These are phyloP conservation scores for Thielaviopsis populi DNA, from an alignment of 2,329 filamentous ascomycete species.

Conservation along the genomic window DNA sequence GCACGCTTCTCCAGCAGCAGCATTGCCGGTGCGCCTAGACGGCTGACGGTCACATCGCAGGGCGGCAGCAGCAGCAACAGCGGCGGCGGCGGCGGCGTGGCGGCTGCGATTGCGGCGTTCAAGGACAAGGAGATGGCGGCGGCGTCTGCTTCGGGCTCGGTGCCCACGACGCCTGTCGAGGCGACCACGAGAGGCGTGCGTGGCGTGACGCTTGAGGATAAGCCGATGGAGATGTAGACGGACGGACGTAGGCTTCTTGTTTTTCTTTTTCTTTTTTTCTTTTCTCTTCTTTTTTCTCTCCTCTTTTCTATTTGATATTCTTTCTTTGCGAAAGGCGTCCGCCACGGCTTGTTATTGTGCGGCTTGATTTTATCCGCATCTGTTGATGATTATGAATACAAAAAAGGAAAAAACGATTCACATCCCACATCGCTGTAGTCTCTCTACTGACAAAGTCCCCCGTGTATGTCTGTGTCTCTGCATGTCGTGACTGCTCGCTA, in stretches of 20 bases:
- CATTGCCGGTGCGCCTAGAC: constrained; percentile 24
- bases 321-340: constrained; percentile 3
- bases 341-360: neutral
- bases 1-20: constrained; percentile 37
- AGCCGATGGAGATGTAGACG: constrained; percentile 36
- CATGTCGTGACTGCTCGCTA: no score
- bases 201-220: constrained; percentile 35
- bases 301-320: constrained; percentile 13
- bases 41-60: constrained; percentile 24
- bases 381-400: constrained; percentile 5
- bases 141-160: neutral
- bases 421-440: neutral
- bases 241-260: constrained; percentile 7
- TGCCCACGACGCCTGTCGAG: neutral
- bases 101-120: constrained; percentile 16
- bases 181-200: constrained; percentile 22
- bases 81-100: constrained; percentile 13
- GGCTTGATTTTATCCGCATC: constrained; percentile 5
- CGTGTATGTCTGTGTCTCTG: neutral
- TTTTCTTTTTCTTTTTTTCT: constrained; percentile 26
- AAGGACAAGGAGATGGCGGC: constrained; percentile 16
- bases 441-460: no score
- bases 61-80: constrained; percentile 15
- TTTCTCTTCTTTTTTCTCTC: neutral
- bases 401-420: neutral